Evolutionary conservation across 306 rosid species (phyloP), one percentile per base, ranked within the genome.

Genomic region (Vigna angularis): DNA sequence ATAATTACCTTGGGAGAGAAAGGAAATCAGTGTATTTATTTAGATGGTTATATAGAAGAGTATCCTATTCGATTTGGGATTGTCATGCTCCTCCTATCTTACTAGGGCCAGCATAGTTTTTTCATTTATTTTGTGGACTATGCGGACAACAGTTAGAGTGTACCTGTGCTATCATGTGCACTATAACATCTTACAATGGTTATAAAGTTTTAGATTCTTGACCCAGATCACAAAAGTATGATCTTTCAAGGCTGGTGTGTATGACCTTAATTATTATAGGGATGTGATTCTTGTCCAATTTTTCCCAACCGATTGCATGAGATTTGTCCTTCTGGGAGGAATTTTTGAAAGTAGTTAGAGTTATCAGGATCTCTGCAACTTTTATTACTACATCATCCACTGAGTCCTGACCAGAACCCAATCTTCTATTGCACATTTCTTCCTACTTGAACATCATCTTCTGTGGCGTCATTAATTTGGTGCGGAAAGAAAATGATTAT

Each of bases 121-220:
- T 47, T 45, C 15, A 45, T 42, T 74, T 74, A 62, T 38, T 16
- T 63, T 8, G 20, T 22, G 28, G 40, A 44, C 42, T 49, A 49
- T 20, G 4, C 9, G 72, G n/a, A 63, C 52, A 48, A 32, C 32
- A 62, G 1, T 3, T 18, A 13, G 5, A 63, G 52, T 24, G 36
- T 57, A 22, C 16, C 9, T 55, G 34, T 63, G 49, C 57, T 48
- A 13, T 49, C 38, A 38, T 7, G 44, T 38, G 24, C 24, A 32
- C 50, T 61, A 0, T 38, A 63, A 12, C 62, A 34, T 50, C 6
- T 36, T 63, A 50, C 50, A 9, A 42, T 14, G 30, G 51, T 65
- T 51, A 4, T 76, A 45, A 52, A 66, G 17, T 52, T 64, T 49
- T 8, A 28, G 4, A 17, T 75, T 75, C 57, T 16, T 16, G 57